Conservation (phyloP, 2,329 filamentous ascomycete species). For the Xylariomycetidae sp. region DNA sequence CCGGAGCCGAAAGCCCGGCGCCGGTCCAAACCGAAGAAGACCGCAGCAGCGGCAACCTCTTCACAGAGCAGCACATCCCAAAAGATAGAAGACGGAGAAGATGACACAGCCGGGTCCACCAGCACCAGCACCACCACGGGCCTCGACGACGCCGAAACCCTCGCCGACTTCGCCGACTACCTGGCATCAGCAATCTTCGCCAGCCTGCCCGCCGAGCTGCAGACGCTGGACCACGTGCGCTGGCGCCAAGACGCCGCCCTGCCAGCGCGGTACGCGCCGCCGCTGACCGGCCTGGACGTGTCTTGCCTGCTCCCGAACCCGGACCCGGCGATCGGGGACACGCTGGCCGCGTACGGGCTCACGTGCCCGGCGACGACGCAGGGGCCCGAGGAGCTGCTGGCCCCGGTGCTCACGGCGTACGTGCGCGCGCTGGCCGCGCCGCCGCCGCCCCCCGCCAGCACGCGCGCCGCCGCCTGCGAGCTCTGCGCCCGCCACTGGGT, state of each 20-base stretch:
- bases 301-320: slow-evolving; percentile 47
- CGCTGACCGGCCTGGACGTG: slow-evolving; percentile 46
- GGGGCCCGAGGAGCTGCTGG: slow-evolving; percentile 50
- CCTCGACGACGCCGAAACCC: slow-evolving; percentile 49
- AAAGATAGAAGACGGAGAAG: not conserved
- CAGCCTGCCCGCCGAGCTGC: slow-evolving; percentile 54
- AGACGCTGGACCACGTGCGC: slow-evolving; percentile 53
- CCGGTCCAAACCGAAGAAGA: slow-evolving; percentile 32
- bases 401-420: slow-evolving; percentile 58
- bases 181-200: slow-evolving; percentile 64
- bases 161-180: slow-evolving; percentile 79
- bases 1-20: slow-evolving; percentile 39
- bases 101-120: not conserved
- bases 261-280: slow-evolving; percentile 49
- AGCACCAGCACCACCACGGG: not conserved
- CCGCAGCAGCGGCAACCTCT: slow-evolving; percentile 6
- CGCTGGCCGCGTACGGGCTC: slow-evolving; percentile 61
- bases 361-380: slow-evolving; percentile 39
- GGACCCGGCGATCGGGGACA: slow-evolving; percentile 58
- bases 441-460: slow-evolving; percentile 57
- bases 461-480: slow-evolving; percentile 59
- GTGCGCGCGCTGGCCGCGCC: slow-evolving; percentile 49
- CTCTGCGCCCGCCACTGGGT: slow-evolving; percentile 72
- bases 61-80: not conserved
- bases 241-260: slow-evolving; percentile 45